Base-by-base conservation (phyloP, 108 stramenopile genomes). In the Fistulifera pelliculosa region DNA sequence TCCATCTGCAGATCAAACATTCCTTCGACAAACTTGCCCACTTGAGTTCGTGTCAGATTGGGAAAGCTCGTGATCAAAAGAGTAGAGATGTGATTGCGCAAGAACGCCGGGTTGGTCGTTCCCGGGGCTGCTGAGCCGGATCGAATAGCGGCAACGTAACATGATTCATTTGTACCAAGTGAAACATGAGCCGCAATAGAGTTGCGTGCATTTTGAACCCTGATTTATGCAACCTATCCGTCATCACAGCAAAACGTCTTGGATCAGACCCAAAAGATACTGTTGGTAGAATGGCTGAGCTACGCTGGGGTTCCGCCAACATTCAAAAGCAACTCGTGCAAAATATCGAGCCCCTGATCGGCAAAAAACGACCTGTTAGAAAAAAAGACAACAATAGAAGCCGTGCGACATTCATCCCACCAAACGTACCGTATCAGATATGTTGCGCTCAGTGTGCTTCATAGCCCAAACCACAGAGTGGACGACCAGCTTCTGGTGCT, bases 121-220 rank as follows among this genome's bases (percentile, higher is more conserved):
- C 90, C 89, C 1, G 77, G 65, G 86, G 80, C 54, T 84, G 77
- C 28, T 62, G 71, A 4, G 79, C 57, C 25, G 79, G 81, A 56
- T 94, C 94, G 58, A 91, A 95, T 18, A 99, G 79, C 16, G 97
- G 96, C 5, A 93, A 93, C 8, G 87, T 89, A 1, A 98, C 95
- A 58, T 95, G 96, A 43, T 94, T 94, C 64, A 69, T 77, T 69
- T 96, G 87, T 14, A 97, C 90, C 19, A 98, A 61, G 54, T 96
- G 92, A 70, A 97, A 98, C 88, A 98, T 94, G 40, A 87, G 77
- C 50, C 92, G 87, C 40, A 99, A 76, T 12, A 99, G 78, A 18
- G 94, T 94, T 14, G 96, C 93, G 68, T 99, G 98, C 94, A 98
- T 94, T 74, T 90, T 93, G 76, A 99, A 96, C 13, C 96, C 95